phyloP scores from a whole-genome alignment of 2,329 filamentous ascomycete species.

The Xylariaceae sp. region DNA sequence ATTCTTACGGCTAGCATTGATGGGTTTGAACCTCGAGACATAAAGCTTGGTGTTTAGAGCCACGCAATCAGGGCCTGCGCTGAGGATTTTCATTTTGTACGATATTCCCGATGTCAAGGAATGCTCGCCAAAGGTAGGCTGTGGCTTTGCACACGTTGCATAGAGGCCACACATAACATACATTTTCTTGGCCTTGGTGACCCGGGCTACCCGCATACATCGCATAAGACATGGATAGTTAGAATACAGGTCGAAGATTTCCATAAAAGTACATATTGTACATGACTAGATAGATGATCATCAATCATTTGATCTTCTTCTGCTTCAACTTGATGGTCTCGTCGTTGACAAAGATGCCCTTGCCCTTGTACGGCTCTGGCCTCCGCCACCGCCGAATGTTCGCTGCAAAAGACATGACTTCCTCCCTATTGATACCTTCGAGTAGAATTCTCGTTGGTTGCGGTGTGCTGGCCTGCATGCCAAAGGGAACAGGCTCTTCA shows the following conservation, averaged over 20 bases:
- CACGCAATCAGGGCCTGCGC: too few species aligned
- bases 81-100: too few species aligned
- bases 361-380: conserved; percentile 98
- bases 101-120: too few species aligned
- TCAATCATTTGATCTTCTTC: conserved; percentile 84
- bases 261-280: conserved; percentile 2
- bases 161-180: too few species aligned
- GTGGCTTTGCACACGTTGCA: too few species aligned
- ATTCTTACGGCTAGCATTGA: too few species aligned
- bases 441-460: conserved; percentile 88
- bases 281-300: not conserved
- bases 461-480: conserved; percentile 81
- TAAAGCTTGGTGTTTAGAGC: too few species aligned
- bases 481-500: conserved; percentile 77
- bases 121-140: too few species aligned
- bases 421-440: conserved; percentile 81
- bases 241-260: not conserved
- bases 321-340: conserved; percentile 98
- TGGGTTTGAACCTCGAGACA: too few species aligned
- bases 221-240: not conserved
- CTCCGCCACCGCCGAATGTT: conserved; percentile 81
- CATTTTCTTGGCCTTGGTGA: too few species aligned
- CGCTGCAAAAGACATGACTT: conserved; percentile 87
- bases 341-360: conserved; percentile 96
- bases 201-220: not conserved